Conservation (phyloP, 495 filamentous ascomycete genomes). For the Lentithecium fluviatile region DNA sequence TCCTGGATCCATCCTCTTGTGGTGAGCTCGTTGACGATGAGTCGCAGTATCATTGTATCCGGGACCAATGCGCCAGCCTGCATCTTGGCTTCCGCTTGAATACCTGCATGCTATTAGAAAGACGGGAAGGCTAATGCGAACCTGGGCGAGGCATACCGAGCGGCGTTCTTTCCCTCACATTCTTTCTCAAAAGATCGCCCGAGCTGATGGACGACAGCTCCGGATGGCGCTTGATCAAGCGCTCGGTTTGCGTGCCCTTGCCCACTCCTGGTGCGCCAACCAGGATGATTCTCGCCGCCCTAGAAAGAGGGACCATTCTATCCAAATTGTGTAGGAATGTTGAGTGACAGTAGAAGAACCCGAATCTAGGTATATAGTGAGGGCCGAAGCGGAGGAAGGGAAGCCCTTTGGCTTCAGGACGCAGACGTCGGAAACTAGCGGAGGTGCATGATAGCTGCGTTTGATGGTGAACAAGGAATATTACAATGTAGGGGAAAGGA, state of each 20-base stretch:
- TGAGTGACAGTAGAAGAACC: background rate
- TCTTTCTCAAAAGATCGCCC: constrained; percentile 85
- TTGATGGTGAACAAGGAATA: background rate
- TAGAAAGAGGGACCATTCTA: constrained; percentile 35
- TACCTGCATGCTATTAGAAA: constrained; percentile 53
- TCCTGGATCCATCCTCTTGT: constrained; percentile 74
- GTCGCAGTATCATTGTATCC: constrained; percentile 84
- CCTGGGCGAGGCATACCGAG: constrained; percentile 60
- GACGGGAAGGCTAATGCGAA: background rate
- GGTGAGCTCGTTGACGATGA: constrained; percentile 84
- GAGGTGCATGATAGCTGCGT: constrained; percentile 18
- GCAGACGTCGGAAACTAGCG: constrained; percentile 20
- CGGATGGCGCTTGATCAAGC: constrained; percentile 80
- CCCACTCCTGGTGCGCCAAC: constrained; percentile 92
- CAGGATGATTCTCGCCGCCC: constrained; percentile 87
- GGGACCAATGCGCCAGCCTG: constrained; percentile 79
- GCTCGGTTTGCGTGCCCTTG: constrained; percentile 92
- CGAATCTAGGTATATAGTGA: constrained; percentile 3
- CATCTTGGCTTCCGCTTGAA: constrained; percentile 86
- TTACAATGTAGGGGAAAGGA: background rate
- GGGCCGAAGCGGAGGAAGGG: constrained; percentile 14
- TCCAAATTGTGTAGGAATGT: background rate
- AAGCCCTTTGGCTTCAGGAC: constrained; percentile 23
- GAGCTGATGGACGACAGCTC: constrained; percentile 90
- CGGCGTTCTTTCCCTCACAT: constrained; percentile 77